These are phyloP conservation scores for Fagopyrum tataricum DNA, from an alignment of 148 eudicot species.

Conservation along the genomic window DNA sequence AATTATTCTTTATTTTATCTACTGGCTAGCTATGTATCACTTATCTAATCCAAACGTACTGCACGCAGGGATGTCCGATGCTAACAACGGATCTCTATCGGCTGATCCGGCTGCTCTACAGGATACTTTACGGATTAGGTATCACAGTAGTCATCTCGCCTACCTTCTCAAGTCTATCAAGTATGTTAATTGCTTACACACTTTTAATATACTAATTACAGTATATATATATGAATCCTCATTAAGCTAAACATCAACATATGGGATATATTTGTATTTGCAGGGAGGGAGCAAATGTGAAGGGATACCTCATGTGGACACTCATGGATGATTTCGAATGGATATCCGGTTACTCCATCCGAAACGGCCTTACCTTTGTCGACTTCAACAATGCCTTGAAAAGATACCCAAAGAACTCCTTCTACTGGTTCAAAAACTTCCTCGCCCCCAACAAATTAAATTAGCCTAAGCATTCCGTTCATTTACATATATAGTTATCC, in stretches of 20 bases:
- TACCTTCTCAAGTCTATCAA: conserved; percentile 12
- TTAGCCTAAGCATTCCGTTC: no score
- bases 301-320: conserved; percentile 10
- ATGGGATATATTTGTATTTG: neutral
- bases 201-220: no score
- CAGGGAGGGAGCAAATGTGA: conserved; percentile 12
- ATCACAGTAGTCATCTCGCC: conserved; percentile 2
- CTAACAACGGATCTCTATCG: neutral
- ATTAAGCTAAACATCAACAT: no score
- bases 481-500: no score
- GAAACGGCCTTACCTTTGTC: conserved; percentile 2
- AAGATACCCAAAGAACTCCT: neutral
- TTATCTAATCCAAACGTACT: no score
- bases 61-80: conserved; percentile 4
- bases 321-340: conserved; percentile 10
- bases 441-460: neutral
- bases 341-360: neutral
- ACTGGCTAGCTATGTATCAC: no score
- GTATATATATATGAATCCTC: no score
- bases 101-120: neutral
- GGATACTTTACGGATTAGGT: conserved; percentile 1
- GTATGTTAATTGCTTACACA: neutral
- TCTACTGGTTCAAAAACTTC: conserved; percentile 6
- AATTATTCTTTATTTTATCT: no score
- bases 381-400: neutral